phyloP scores from a whole-genome alignment of 768 basidiomycete genomes.

The Clitopilus passeckerianus region DNA sequence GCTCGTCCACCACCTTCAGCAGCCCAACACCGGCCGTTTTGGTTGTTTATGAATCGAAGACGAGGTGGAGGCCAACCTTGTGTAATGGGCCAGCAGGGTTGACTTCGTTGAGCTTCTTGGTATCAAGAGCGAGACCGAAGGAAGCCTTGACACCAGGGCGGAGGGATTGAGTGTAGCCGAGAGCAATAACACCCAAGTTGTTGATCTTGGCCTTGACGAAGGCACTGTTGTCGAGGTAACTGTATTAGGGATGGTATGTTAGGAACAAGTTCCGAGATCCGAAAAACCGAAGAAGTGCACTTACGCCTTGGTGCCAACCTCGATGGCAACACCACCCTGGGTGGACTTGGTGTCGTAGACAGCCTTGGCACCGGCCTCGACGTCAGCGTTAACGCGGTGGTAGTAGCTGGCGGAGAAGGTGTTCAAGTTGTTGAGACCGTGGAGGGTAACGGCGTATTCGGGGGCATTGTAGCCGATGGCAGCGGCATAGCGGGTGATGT shows the following conservation, averaged over 20 bases:
- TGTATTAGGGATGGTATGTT: conserved; percentile 18
- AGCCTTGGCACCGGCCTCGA: conserved; percentile 95
- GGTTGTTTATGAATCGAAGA: conserved; percentile 56
- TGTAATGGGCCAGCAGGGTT: conserved; percentile 63
- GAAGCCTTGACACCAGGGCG: conserved; percentile 90
- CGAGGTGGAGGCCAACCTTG: conserved; percentile 78
- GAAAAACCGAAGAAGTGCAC: conserved; percentile 27
- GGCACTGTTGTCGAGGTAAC: conserved; percentile 81
- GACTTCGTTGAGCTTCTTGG: conserved; percentile 80
- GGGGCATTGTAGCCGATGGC: conserved; percentile 95
- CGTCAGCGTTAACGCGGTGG: conserved; percentile 88
- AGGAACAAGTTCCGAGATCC: not conserved
- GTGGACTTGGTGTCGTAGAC: conserved; percentile 93
- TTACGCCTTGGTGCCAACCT: conserved; percentile 94
- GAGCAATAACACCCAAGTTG: conserved; percentile 86
- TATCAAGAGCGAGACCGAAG: conserved; percentile 95
- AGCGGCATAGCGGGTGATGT: conserved; percentile 86
- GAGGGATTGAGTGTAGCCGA: conserved; percentile 91
- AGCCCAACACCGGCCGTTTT: conserved; percentile 25
- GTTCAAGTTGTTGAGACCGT: conserved; percentile 92
- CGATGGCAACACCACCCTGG: conserved; percentile 79
- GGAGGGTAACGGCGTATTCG: conserved; percentile 91
- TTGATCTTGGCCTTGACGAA: conserved; percentile 99
- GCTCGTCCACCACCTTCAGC: conserved; percentile 15
- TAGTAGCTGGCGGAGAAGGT: conserved; percentile 96